These are phyloP conservation scores for Quaeritorhiza haematococci DNA, from an alignment of 371 early-diverging fungal species.

Conservation along the genomic window DNA sequence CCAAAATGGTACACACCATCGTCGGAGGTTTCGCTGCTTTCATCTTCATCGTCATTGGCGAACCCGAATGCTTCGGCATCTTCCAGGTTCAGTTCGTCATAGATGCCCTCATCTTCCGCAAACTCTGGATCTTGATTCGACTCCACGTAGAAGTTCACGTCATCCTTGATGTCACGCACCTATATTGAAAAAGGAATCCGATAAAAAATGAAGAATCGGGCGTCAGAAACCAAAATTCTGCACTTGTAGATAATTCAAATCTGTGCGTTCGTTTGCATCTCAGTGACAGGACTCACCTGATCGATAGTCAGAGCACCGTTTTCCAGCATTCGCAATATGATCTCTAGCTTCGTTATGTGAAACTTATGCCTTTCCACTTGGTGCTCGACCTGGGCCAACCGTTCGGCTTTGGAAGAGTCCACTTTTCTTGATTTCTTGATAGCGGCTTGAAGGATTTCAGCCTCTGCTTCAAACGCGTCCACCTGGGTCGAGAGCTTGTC, in stretches of 20 bases:
- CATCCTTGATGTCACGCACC: slow-evolving; percentile 74
- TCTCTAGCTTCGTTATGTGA: slow-evolving; percentile 84
- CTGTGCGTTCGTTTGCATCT: background rate
- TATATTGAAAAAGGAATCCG: no score
- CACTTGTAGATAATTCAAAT: background rate
- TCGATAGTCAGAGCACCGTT: slow-evolving; percentile 86
- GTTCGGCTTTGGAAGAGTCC: slow-evolving; percentile 67
- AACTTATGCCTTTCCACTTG: slow-evolving; percentile 80
- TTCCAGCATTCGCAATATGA: slow-evolving; percentile 83
- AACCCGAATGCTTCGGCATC: slow-evolving; percentile 76
- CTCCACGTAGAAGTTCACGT: slow-evolving; percentile 87
- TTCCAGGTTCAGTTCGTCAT: slow-evolving; percentile 87
- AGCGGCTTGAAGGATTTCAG: slow-evolving; percentile 67
- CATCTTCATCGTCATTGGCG: slow-evolving; percentile 22
- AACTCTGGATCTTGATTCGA: slow-evolving; percentile 83
- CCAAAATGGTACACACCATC: slow-evolving; percentile 6
- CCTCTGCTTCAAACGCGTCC: slow-evolving; percentile 84
- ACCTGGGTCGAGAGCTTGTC: slow-evolving; percentile 83
- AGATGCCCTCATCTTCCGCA: slow-evolving; percentile 85
- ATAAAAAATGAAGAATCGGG: background rate
- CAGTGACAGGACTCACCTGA: slow-evolving; percentile 39
- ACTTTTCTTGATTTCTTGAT: slow-evolving; percentile 71
- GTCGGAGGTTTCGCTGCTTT: background rate
- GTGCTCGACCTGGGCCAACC: slow-evolving; percentile 60
- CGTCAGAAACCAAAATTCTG: background rate